These are phyloP conservation scores for Entophlyctis luteolus DNA, from an alignment of 192 early-diverging fungal genomes.

Conservation along the genomic window DNA sequence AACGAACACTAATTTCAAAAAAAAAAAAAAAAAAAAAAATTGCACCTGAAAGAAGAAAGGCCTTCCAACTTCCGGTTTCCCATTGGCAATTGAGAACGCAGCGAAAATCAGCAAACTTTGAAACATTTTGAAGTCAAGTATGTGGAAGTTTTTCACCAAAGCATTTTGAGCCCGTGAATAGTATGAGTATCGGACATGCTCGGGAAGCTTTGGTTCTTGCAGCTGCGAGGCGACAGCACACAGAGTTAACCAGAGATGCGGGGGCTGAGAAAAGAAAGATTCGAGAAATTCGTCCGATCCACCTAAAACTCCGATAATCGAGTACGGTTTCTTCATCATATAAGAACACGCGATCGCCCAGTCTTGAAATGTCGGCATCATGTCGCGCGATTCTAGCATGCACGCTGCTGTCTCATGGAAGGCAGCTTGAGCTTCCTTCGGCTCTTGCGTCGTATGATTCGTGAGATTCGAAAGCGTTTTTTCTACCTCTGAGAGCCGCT, in stretches of 20 bases:
- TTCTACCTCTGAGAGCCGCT: background rate
- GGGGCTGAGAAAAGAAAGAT: background rate
- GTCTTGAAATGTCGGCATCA: conserved; percentile 19
- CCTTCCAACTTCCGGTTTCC: background rate
- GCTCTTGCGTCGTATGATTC: too few relatives aligned
- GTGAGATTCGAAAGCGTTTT: too few relatives aligned
- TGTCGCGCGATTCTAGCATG: conserved; percentile 4
- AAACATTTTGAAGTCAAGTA: background rate
- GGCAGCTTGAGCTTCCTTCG: background rate
- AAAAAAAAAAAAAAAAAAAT: too few relatives aligned
- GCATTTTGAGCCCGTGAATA: background rate
- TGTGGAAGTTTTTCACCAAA: background rate
- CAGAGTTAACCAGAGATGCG: background rate
- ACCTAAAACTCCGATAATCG: background rate
- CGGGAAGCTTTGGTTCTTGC: background rate
- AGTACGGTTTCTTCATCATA: background rate
- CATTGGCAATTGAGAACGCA: background rate
- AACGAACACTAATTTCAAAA: too few relatives aligned
- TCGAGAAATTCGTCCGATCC: background rate
- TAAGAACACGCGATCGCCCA: conserved; percentile 3
- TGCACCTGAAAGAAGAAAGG: too few relatives aligned
- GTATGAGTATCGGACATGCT: background rate
- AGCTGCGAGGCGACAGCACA: background rate
- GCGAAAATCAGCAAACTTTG: background rate
- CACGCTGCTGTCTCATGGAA: background rate